Base-by-base conservation (phyloP, 75 land plant species). In the Chamaecyparis obtusa region DNA sequence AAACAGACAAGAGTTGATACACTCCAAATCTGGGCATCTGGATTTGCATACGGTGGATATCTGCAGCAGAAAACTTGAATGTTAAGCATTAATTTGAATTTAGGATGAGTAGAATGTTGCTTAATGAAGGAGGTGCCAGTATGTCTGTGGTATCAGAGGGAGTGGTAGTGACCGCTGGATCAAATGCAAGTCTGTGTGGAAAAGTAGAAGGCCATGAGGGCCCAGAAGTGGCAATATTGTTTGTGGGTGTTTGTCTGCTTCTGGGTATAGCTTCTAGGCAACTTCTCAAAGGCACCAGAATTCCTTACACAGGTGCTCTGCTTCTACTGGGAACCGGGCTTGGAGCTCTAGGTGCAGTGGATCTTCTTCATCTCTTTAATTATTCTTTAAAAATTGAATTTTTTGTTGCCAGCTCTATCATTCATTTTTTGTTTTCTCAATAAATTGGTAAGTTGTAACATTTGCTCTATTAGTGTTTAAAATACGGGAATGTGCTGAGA, bases 281-380 rank as follows among this genome's bases (percentile, higher is more conserved):
- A 60, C n/a, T 95, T 11, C 91, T 98, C 24, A 87, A 90, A 0
- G 95, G 96, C 15, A 94, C 96, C 7, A 87, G 95, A 48, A 94
- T 98, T 27, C 97, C 99, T 33, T 98, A 98, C 92, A 98, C 99
- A 6, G 97, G 94, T 83, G 99, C 94, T 33, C 89, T 98, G 69
- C 97, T 98, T 57, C 57, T 98, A 37, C 87, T 98, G 75, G 99
- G 99, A 82, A 87, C 95, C 24, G 99, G 89, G 30, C 91, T 98
- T 32, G 99, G 99, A 37, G 91, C 96, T 39, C 43, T 97, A 88
- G 99, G 99, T 95, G 51, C 14, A 33, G 81, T 84, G n/a, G n/a
- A 44, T 30, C 13, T 10, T n/a, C 14, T 84, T 9, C 33, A 16
- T 37, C 69, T 24, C 0, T 24, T 64, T 6, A 64, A 64, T 0